Evolutionary conservation across 1,284 basidiomycete species (phyloP).

Genomic region (Apiotrichum sp.): DNA sequence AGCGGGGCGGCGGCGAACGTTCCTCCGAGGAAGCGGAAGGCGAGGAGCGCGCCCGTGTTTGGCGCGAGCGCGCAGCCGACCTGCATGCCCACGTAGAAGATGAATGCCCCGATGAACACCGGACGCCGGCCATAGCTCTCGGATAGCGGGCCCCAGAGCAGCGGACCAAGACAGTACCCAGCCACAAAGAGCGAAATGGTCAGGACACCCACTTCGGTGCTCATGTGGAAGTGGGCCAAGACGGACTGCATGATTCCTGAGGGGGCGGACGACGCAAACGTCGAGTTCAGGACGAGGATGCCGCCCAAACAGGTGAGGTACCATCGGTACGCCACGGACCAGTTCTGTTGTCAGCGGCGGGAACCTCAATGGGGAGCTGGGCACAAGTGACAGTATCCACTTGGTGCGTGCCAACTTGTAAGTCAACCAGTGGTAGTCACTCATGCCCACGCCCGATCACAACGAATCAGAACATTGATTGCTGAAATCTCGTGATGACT

Average conservation of each 20-base stretch:
- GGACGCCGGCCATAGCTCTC: constrained; percentile 57
- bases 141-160: constrained; percentile 55
- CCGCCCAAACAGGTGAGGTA: constrained; percentile 59
- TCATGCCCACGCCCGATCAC: too few species aligned
- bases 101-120: constrained; percentile 61
- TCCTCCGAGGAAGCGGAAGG: constrained; percentile 64
- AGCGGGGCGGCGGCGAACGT: constrained; percentile 52
- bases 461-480: too few species aligned
- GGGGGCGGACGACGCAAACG: constrained; percentile 47
- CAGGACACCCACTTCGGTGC: constrained; percentile 53
- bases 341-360: constrained; percentile 50
- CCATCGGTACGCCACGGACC: constrained; percentile 57
- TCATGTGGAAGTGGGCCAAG: constrained; percentile 53
- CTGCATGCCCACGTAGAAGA: constrained; percentile 56
- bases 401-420: too few species aligned
- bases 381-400: too few species aligned
- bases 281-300: constrained; percentile 62
- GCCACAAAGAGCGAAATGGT: constrained; percentile 48
- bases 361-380: too few species aligned
- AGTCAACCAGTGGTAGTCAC: too few species aligned
- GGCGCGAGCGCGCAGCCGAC: constrained; percentile 59
- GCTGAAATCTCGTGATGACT: background rate
- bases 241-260: constrained; percentile 47
- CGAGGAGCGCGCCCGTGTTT: constrained; percentile 58
- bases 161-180: constrained; percentile 56